A percentile compares a stretch with the other conserved stretches of the same genome.
Conservation (phyloP, 2,329 filamentous ascomycete species). For the Didymellaceae sp. region DNA sequence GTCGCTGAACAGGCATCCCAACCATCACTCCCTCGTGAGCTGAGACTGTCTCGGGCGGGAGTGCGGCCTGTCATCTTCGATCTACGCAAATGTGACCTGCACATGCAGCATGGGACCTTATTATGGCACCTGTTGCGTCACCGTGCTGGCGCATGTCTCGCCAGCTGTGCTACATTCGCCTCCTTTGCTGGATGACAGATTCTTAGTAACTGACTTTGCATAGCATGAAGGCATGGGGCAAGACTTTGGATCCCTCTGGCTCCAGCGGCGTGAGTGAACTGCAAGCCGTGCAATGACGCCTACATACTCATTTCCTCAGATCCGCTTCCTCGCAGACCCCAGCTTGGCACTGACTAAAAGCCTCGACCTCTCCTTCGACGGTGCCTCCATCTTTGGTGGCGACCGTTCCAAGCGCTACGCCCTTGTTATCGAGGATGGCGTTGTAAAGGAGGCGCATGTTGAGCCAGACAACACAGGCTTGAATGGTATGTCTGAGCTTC, state of each 20-base stretch:
- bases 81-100: slow-evolving; percentile 23
- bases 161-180: slow-evolving; percentile 2
- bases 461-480: slow-evolving; percentile 90
- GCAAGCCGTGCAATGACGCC: not conserved
- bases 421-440: slow-evolving; percentile 81
- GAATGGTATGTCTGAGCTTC: slow-evolving; percentile 62
- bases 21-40: slow-evolving; percentile 10
- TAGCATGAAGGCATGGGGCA: slow-evolving; percentile 90
- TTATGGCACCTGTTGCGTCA: slow-evolving; percentile 13
- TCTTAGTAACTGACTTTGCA: slow-evolving; percentile 21
- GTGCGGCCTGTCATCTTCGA: slow-evolving; percentile 11
- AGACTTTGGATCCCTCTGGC: slow-evolving; percentile 75
- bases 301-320: slow-evolving; percentile 56
- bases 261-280: slow-evolving; percentile 73
- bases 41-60: slow-evolving; percentile 23
- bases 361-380: slow-evolving; percentile 83
- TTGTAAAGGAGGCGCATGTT: slow-evolving; percentile 79
- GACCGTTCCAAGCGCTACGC: slow-evolving; percentile 87
- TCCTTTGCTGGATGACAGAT: not conserved
- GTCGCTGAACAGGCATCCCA: slow-evolving; percentile 3
- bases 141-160: slow-evolving; percentile 16
- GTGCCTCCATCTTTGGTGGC: slow-evolving; percentile 78
- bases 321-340: slow-evolving; percentile 89
- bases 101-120: slow-evolving; percentile 16
- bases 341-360: slow-evolving; percentile 80